Evolutionary conservation across 2,329 filamentous ascomycete species (phyloP).

Genomic region (Clonostachys solani): DNA sequence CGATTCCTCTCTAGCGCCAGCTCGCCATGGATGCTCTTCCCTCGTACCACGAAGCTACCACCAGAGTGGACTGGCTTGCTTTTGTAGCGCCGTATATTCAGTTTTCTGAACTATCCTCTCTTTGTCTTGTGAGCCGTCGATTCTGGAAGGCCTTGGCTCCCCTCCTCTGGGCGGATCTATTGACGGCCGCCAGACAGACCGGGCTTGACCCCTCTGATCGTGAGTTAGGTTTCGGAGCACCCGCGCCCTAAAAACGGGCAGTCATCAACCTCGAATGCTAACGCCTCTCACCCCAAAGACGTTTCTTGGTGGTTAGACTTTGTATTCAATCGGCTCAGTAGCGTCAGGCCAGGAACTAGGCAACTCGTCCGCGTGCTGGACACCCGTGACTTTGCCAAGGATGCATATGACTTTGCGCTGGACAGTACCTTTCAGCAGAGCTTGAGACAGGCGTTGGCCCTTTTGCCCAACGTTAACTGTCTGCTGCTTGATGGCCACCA

Average conservation of each 20-base stretch:
- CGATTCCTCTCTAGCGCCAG: background rate
- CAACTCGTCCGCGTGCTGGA: conserved; percentile 41
- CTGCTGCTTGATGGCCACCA: conserved; percentile 43
- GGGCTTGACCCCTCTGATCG: conserved; percentile 39
- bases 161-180: conserved; percentile 46
- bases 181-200: conserved; percentile 29
- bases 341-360: conserved; percentile 29
- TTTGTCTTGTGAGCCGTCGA: conserved; percentile 42
- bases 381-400: conserved; percentile 35
- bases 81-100: conserved; percentile 40
- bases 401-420: conserved; percentile 33
- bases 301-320: conserved; percentile 44
- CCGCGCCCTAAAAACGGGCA: background rate
- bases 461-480: conserved; percentile 39
- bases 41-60: conserved; percentile 47
- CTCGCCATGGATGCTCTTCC: conserved; percentile 31
- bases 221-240: conserved; percentile 17
- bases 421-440: conserved; percentile 29
- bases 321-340: conserved; percentile 29
- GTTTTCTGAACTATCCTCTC: conserved; percentile 31
- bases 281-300: conserved; percentile 25
- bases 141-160: conserved; percentile 47
- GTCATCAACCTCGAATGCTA: background rate
- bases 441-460: conserved; percentile 27
- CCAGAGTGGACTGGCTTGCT: conserved; percentile 41